These are phyloP conservation scores for Gossypium schwendimanii DNA, from an alignment of 441 rosid genomes.

Conservation along the genomic window DNA sequence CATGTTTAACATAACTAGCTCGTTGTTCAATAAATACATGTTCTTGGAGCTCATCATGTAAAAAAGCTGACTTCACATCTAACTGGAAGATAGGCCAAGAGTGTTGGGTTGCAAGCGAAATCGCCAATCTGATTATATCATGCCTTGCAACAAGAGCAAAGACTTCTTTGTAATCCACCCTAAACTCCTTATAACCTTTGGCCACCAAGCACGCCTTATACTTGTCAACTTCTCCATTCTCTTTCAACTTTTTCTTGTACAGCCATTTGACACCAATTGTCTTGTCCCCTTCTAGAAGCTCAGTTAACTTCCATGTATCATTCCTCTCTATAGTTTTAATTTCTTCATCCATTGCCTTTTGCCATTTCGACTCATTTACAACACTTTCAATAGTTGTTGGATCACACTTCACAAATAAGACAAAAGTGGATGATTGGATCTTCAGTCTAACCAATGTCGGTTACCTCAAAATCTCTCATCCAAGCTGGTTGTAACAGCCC, in stretches of 20 bases:
- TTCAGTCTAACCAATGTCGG: background rate
- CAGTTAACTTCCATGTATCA: background rate
- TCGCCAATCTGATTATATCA: background rate
- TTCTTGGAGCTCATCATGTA: background rate
- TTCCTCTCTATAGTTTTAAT: too few species aligned
- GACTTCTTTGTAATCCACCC: background rate
- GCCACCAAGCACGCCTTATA: background rate
- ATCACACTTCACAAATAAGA: background rate
- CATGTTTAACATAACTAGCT: background rate
- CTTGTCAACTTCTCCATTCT: background rate
- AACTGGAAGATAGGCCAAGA: background rate
- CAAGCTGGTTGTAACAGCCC: too few species aligned
- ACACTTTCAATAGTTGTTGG: background rate
- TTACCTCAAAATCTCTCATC: background rate
- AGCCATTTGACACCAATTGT: background rate
- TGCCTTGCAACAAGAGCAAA: background rate
- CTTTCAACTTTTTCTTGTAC: background rate
- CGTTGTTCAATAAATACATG: background rate
- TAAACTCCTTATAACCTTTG: background rate
- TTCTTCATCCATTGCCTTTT: background rate
- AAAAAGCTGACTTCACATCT: background rate
- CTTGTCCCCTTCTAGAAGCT: background rate
- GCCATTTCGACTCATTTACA: background rate
- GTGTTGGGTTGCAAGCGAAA: background rate
- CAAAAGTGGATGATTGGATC: background rate